phyloP scores from a whole-genome alignment of 225 moss, liverwort and hornwort species.

The Takakia lepidozioides region DNA sequence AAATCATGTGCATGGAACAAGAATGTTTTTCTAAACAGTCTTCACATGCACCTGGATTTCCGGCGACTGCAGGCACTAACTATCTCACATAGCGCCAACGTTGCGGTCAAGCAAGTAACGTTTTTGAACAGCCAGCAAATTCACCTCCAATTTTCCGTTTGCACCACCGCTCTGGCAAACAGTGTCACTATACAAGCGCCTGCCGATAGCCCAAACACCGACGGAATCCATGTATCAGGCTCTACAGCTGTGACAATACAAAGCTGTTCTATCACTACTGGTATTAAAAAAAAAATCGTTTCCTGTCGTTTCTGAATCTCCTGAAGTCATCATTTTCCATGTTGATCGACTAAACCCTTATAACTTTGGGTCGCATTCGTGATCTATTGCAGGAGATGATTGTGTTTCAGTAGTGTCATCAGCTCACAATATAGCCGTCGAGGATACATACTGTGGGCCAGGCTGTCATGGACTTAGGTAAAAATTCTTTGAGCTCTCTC shows the following conservation, averaged over 20 bases:
- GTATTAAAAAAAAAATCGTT: conserved; percentile 8
- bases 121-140: conserved; percentile 45
- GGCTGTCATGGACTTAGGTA: conserved; percentile 49
- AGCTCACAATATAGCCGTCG: conserved; percentile 15
- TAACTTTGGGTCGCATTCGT: neutral
- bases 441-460: conserved; percentile 27
- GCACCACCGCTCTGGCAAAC: conserved; percentile 11
- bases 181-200: conserved; percentile 37
- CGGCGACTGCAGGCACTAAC: conserved; percentile 63
- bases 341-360: too few relatives aligned
- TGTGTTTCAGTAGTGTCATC: conserved; percentile 38
- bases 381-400: conserved; percentile 21
- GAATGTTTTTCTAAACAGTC: too few relatives aligned
- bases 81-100: conserved; percentile 38
- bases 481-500: too few relatives aligned
- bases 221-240: conserved; percentile 67
- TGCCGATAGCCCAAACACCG: conserved; percentile 53
- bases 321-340: too few relatives aligned
- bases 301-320: too few relatives aligned
- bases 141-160: conserved; percentile 37
- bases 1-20: too few relatives aligned
- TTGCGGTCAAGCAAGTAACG: conserved; percentile 23
- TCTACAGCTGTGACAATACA: conserved; percentile 38
- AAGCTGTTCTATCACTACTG: conserved; percentile 37
- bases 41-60: too few relatives aligned